Percentiles rank a stretch among this genome's conserved stretches.
phyloP scores from a whole-genome alignment of 1,139 yeast genomes.

The Williopsis jadinii region DNA sequence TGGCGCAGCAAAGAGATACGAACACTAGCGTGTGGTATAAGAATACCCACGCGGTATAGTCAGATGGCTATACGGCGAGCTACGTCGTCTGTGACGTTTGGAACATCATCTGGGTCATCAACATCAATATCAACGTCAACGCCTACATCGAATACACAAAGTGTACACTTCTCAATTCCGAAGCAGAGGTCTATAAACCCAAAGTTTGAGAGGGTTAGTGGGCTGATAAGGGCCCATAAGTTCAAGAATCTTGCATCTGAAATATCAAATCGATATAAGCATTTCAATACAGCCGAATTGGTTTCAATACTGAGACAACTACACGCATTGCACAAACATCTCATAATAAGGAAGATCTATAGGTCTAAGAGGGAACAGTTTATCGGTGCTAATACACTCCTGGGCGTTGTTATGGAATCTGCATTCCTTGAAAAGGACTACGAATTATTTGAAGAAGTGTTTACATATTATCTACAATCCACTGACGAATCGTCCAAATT shows the following conservation, averaged over 20 bases:
- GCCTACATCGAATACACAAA: too few relatives aligned
- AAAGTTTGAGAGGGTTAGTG: not conserved
- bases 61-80: too few relatives aligned
- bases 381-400: too few relatives aligned
- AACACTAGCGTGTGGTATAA: too few relatives aligned
- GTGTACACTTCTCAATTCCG: too few relatives aligned
- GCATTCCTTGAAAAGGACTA: slow-evolving; percentile 6
- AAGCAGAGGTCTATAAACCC: too few relatives aligned
- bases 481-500: slow-evolving; percentile 1
- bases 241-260: not conserved
- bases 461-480: slow-evolving; percentile 14
- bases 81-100: too few relatives aligned
- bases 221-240: not conserved
- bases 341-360: slow-evolving; percentile 2
- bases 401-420: not conserved
- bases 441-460: slow-evolving; percentile 14
- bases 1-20: too few relatives aligned
- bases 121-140: too few relatives aligned
- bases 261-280: not conserved
- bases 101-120: too few relatives aligned
- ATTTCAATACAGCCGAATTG: not conserved
- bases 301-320: not conserved
- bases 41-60: too few relatives aligned
- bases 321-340: not conserved
- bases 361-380: not conserved